phyloP scores from a whole-genome alignment of 129 eudicot species.

The Lactuca saligna region DNA sequence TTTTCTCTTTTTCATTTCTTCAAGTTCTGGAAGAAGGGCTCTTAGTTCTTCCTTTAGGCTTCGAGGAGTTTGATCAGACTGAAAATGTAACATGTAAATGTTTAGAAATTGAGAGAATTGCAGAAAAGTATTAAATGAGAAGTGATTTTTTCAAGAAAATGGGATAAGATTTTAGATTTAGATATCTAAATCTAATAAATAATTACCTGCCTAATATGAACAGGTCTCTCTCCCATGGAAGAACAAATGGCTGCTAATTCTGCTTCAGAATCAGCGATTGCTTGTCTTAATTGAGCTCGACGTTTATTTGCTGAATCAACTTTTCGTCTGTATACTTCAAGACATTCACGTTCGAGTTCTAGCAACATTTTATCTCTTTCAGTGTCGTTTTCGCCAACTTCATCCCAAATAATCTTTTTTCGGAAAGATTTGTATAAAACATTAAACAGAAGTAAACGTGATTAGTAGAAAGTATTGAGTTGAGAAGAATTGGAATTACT shows the following conservation, averaged over 20 bases:
- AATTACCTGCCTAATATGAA: slow-evolving; percentile 82
- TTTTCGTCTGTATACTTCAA: slow-evolving; percentile 81
- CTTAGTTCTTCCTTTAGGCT: slow-evolving; percentile 76
- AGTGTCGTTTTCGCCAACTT: slow-evolving; percentile 81
- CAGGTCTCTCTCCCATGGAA: slow-evolving; percentile 85
- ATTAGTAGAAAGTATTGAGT: slow-evolving; percentile 5
- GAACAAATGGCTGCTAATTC: slow-evolving; percentile 92
- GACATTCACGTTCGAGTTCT: slow-evolving; percentile 87
- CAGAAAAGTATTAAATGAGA: not conserved
- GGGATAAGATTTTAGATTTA: not conserved
- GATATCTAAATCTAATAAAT: not conserved
- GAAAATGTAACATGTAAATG: slow-evolving; percentile 17
- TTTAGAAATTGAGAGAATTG: not conserved
- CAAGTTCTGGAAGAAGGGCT: slow-evolving; percentile 66
- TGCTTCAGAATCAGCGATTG: slow-evolving; percentile 90
- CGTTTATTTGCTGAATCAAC: slow-evolving; percentile 77
- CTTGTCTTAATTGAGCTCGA: slow-evolving; percentile 79
- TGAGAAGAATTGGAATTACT: slow-evolving; percentile 1
- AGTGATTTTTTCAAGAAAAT: not conserved
- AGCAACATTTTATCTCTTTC: slow-evolving; percentile 61
- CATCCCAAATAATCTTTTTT: slow-evolving; percentile 82
- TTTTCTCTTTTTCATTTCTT: slow-evolving; percentile 84
- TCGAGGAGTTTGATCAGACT: slow-evolving; percentile 66
- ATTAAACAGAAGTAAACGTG: not conserved
- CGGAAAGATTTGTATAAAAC: not conserved